Evolutionary conservation across 2,329 filamentous ascomycete genomes (phyloP).

Genomic region (Aspergillus sp.): DNA sequence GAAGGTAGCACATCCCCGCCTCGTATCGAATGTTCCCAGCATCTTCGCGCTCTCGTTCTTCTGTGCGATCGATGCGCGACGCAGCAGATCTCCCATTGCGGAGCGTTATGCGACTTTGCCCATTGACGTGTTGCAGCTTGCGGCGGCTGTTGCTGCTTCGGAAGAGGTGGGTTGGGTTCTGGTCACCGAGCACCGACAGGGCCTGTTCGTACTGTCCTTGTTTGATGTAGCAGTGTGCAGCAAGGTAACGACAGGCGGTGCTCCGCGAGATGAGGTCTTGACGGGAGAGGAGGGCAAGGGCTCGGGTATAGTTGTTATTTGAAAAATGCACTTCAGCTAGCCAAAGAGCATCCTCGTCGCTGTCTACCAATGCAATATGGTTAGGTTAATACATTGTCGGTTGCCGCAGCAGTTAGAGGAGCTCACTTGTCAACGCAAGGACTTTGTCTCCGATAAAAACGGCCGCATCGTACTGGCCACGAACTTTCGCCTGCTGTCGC

Average conservation of each 20-base stretch:
- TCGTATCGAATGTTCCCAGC: slow-evolving; percentile 79
- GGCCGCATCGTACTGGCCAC: slow-evolving; percentile 93
- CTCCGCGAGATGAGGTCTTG: slow-evolving; percentile 76
- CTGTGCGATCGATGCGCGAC: slow-evolving; percentile 56
- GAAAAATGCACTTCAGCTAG: slow-evolving; percentile 97
- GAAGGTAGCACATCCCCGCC: slow-evolving; percentile 94
- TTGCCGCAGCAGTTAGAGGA: slow-evolving; percentile 12
- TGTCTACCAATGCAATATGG: slow-evolving; percentile 56
- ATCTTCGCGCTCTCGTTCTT: slow-evolving; percentile 67
- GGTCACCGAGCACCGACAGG: slow-evolving; percentile 80
- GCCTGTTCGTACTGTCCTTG: slow-evolving; percentile 89
- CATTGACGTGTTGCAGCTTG: slow-evolving; percentile 68
- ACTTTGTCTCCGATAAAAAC: slow-evolving; percentile 98
- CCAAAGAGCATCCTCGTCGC: slow-evolving; percentile 94
- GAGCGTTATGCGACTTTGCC: slow-evolving; percentile 51
- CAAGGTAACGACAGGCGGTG: slow-evolving; percentile 86
- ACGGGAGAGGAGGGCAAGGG: slow-evolving; percentile 79
- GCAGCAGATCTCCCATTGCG: slow-evolving; percentile 47
- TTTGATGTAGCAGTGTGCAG: slow-evolving; percentile 91
- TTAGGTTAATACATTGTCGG: slow-evolving; percentile 3
- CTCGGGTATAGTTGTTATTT: slow-evolving; percentile 90
- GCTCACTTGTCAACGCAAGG: slow-evolving; percentile 82
- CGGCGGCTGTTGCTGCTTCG: slow-evolving; percentile 66
- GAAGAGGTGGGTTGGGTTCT: slow-evolving; percentile 88
- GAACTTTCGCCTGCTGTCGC: slow-evolving; percentile 92